Base-by-base conservation (phyloP, 2,329 filamentous ascomycete genomes). In the Colletotrichum lentis region DNA sequence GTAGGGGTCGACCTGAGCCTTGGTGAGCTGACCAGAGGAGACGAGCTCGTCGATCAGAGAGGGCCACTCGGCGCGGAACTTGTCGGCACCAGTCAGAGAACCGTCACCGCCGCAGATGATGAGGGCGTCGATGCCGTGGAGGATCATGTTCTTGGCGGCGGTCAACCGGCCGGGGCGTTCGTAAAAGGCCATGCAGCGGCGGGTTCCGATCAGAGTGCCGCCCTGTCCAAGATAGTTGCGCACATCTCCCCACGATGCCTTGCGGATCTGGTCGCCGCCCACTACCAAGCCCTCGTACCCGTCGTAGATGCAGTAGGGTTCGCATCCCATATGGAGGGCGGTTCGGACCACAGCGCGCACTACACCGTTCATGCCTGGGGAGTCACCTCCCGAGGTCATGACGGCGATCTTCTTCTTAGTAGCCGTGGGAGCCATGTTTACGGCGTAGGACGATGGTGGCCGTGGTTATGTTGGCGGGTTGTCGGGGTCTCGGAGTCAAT, bases 41-140 rank as follows among this genome's bases (percentile, higher is more conserved):
- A 98, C 91, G 70, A 99, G 86, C 83, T 99, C 96, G 60, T 92
- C 84, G 67, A 99, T 79, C 71, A 99, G 85, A 50, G 91, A 89
- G 3, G 94, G 93, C 96, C 96, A 99, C 78, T 99, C 96, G 58
- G 87, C 84, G 71, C 96, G 89, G 82, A 99, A 98, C 76, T 89
- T 90, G 83, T 99, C 96, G 62, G 96, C 96, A 76, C 96, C 96
- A 12, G 96, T 99, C 75, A 99, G 86, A 72, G 93, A 97, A 71
- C 96, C 96, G 78, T 99, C 96, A 82, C 96, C 96, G 78, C 96
- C 96, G 79, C 95, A 98, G 77, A 99, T 96, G 74, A 99, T 91
- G 74, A 99, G 85, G 62, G 96, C 96, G 77, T 99, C 94, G 73
- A 99, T 98, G 76, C 96, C 96, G 73, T 93, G 89, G 69, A 93